Conservation (phyloP, 768 basidiomycete species). For the Lyophyllum decastes region DNA sequence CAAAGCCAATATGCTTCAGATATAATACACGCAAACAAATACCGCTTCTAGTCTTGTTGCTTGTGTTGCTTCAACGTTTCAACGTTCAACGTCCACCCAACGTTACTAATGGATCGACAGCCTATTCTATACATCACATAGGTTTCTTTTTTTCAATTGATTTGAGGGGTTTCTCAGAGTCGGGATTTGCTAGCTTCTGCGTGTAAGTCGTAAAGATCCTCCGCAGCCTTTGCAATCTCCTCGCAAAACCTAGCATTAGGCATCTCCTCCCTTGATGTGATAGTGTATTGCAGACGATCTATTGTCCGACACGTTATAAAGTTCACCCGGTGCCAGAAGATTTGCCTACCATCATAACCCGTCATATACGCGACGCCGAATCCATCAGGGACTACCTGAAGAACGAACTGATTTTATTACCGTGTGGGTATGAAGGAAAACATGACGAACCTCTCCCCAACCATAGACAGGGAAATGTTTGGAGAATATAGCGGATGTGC, state of each 20-base stretch:
- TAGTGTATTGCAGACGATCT: constrained; percentile 84
- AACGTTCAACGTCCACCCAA: too few species aligned
- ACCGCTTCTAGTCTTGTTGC: neutral
- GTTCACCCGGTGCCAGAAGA: neutral
- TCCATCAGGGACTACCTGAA: constrained; percentile 83
- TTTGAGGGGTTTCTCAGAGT: neutral
- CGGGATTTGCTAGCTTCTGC: constrained; percentile 31
- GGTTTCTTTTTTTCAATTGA: neutral
- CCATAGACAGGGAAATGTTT: constrained; percentile 84
- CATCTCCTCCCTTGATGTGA: constrained; percentile 87
- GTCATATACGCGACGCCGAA: constrained; percentile 96
- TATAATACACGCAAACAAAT: constrained; percentile 10
- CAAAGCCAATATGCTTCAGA: neutral
- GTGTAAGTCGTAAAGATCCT: constrained; percentile 72
- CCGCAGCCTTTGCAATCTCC: constrained; percentile 61
- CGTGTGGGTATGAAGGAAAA: neutral
- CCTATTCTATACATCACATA: neutral
- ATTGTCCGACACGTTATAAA: neutral
- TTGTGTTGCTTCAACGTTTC: too few species aligned
- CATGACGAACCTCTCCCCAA: constrained; percentile 77
- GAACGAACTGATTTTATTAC: neutral
- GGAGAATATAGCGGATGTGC: constrained; percentile 89
- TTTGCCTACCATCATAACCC: constrained; percentile 68
- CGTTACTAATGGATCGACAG: neutral
- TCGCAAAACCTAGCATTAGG: constrained; percentile 72